Conservation (phyloP, 225 moss, liverwort and hornwort genomes). For the Climacium dendroides region DNA sequence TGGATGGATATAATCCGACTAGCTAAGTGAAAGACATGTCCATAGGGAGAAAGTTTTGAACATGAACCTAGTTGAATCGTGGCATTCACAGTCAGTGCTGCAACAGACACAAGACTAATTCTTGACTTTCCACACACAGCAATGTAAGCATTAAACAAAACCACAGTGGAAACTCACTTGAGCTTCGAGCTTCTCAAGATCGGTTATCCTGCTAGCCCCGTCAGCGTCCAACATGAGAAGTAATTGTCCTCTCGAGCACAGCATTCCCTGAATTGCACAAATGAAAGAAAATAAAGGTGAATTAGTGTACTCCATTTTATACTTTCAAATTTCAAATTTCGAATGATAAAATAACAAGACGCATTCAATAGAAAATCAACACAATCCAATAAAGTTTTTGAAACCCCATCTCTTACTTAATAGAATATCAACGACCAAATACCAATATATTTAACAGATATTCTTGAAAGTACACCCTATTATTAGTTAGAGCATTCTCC, state of each 20-base stretch:
- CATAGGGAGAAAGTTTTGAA: neutral
- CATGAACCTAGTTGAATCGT: neutral
- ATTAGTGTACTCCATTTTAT: neutral
- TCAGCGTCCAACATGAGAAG: slow-evolving; percentile 95
- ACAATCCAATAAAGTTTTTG: neutral
- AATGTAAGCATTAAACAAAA: neutral
- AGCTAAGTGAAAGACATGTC: neutral
- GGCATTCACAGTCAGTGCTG: neutral
- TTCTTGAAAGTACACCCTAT: neutral
- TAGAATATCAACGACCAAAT: neutral
- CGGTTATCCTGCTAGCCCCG: slow-evolving; percentile 84
- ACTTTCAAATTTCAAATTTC: neutral
- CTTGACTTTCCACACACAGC: neutral
- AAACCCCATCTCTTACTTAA: neutral
- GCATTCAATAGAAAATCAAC: neutral
- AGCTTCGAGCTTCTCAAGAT: slow-evolving; percentile 73
- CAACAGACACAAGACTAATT: neutral
- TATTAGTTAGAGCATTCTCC: neutral
- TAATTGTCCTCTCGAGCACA: slow-evolving; percentile 78
- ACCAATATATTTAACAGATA: neutral
- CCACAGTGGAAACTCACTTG: slow-evolving; percentile 21
- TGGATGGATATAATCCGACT: neutral
- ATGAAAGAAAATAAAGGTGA: neutral
- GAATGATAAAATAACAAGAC: neutral
- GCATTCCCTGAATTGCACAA: slow-evolving; percentile 49